These are phyloP conservation scores for Trichoderma semiorbis DNA, from an alignment of 2,329 filamentous ascomycete genomes.

Conservation along the genomic window DNA sequence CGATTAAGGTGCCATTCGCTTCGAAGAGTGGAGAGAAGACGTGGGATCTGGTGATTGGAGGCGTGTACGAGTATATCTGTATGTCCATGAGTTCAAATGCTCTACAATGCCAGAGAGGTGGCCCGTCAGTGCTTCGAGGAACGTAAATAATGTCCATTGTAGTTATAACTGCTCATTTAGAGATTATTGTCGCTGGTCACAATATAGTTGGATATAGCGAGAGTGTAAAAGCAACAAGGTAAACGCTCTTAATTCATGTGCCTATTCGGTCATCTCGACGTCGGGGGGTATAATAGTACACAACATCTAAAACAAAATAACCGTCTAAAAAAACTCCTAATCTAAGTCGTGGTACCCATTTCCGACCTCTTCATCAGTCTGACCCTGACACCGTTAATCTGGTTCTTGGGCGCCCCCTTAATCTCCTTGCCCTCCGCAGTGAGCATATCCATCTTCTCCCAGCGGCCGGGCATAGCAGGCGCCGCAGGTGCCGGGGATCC, in stretches of 20 bases:
- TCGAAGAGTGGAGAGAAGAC: background rate
- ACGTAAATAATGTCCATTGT: background rate
- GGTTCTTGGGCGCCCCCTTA: background rate
- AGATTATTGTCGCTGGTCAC: background rate
- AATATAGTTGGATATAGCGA: background rate
- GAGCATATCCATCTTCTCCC: background rate
- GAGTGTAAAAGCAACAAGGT: background rate
- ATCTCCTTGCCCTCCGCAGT: background rate
- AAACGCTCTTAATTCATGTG: background rate
- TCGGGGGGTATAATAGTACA: background rate
- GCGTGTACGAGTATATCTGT: background rate
- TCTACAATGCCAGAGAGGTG: background rate
- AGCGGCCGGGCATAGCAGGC: background rate
- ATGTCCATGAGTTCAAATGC: background rate
- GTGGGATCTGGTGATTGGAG: constrained; percentile 5
- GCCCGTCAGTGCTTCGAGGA: background rate
- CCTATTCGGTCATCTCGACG: background rate
- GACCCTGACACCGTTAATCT: constrained; percentile 11
- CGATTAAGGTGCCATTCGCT: background rate
- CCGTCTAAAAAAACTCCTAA: background rate
- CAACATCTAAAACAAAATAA: background rate
- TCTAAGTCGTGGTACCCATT: background rate
- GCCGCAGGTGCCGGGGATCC: background rate
- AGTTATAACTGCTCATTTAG: background rate
- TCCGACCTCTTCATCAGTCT: constrained; percentile 8